Evolutionary conservation across 441 rosid genomes (phyloP).

Genomic region (Brassica hybrid): DNA sequence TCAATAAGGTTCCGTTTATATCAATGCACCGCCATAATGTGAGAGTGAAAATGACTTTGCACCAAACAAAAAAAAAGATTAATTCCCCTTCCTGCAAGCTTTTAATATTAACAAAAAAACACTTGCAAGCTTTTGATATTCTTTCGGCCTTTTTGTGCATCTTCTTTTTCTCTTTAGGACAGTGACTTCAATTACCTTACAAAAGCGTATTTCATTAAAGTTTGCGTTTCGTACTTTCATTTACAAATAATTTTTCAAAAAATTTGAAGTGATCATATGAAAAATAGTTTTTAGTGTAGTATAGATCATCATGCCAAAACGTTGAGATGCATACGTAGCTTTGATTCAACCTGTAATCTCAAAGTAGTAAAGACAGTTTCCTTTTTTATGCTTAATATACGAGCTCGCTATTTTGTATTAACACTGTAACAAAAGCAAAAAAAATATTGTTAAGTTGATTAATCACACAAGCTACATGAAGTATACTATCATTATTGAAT

Average conservation of each 20-base stretch:
- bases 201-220: background rate
- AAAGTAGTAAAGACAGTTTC: background rate
- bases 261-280: background rate
- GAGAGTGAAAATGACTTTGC: slow-evolving; percentile 35
- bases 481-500: background rate
- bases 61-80: slow-evolving; percentile 16
- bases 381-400: slow-evolving; percentile 11
- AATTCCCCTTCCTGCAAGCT: slow-evolving; percentile 25
- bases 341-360: slow-evolving; percentile 25
- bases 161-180: background rate
- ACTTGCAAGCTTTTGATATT: background rate
- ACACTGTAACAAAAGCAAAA: background rate
- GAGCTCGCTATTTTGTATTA: slow-evolving; percentile 20
- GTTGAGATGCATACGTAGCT: slow-evolving; percentile 1
- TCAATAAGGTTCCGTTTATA: slow-evolving; percentile 26
- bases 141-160: background rate
- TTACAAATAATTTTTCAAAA: background rate
- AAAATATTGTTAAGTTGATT: background rate
- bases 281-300: background rate
- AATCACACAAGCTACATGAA: background rate
- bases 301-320: slow-evolving; percentile 16
- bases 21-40: slow-evolving; percentile 22
- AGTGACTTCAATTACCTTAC: background rate
- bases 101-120: too few relatives aligned
- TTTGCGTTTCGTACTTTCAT: slow-evolving; percentile 1